Conservation (phyloP, 306 rosid species). For the Coriaria nepalensis region DNA sequence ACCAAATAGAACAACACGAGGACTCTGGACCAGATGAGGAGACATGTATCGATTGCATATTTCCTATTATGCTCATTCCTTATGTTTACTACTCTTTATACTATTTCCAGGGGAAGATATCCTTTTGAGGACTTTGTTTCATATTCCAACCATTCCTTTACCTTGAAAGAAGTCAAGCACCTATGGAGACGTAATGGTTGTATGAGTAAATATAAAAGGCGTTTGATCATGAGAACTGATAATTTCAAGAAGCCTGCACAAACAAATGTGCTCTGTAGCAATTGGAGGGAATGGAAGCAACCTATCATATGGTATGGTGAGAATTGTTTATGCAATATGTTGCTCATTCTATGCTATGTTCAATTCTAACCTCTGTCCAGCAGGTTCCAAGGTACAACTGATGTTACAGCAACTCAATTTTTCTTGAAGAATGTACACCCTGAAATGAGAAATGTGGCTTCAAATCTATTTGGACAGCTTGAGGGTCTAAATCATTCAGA, state of each 20-base stretch:
- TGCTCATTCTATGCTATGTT: slow-evolving; percentile 14
- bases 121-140: slow-evolving; percentile 84
- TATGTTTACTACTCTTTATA: slow-evolving; percentile 7
- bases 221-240: slow-evolving; percentile 73
- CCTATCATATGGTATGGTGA: slow-evolving; percentile 77
- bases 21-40: neutral
- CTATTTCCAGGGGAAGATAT: slow-evolving; percentile 55
- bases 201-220: slow-evolving; percentile 47
- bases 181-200: slow-evolving; percentile 81
- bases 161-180: slow-evolving; percentile 81
- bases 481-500: slow-evolving; percentile 25
- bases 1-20: neutral
- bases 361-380: slow-evolving; percentile 21
- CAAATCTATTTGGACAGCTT: slow-evolving; percentile 63
- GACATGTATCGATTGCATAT: neutral
- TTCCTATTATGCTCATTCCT: slow-evolving; percentile 22
- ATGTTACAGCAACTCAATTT: slow-evolving; percentile 76
- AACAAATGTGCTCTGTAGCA: slow-evolving; percentile 75
- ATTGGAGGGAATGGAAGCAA: slow-evolving; percentile 86
- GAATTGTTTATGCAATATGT: slow-evolving; percentile 6
- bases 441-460: slow-evolving; percentile 66
- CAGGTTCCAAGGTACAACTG: slow-evolving; percentile 97
- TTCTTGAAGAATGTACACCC: slow-evolving; percentile 84
- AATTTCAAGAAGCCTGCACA: slow-evolving; percentile 82
- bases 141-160: slow-evolving; percentile 64